Evolutionary conservation across 192 early-diverging fungal genomes (phyloP).

Genomic region (Glomus cerebriforme): DNA sequence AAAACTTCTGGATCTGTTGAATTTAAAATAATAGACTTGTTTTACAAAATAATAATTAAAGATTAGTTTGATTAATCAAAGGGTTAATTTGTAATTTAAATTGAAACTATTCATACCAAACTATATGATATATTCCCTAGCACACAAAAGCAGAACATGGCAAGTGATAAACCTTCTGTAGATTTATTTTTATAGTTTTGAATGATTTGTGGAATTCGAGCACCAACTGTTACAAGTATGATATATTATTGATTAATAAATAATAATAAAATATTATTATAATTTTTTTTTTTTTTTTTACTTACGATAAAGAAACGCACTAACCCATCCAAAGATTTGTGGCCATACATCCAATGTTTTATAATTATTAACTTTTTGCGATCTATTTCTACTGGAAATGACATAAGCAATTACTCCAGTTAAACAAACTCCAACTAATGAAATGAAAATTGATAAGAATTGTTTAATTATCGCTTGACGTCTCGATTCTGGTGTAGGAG

Average conservation of each 20-base stretch:
- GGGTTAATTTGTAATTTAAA: no score
- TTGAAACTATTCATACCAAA: conserved; percentile 38
- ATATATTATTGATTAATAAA: background rate
- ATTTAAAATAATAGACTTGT: conserved; percentile 73
- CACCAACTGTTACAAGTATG: conserved; percentile 42
- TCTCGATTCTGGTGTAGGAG: no score
- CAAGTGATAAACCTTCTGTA: conserved; percentile 77
- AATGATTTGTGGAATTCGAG: conserved; percentile 81
- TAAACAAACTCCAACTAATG: conserved; percentile 46
- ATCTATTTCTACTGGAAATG: background rate
- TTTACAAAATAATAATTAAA: background rate
- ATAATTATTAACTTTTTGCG: background rate
- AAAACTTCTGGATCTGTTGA: conserved; percentile 68
- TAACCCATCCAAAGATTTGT: conserved; percentile 73
- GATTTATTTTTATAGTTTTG: conserved; percentile 73
- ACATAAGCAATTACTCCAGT: background rate
- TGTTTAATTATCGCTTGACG: no score
- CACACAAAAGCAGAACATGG: conserved; percentile 83
- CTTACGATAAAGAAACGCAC: conserved; percentile 64
- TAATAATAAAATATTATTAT: background rate
- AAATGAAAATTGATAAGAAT: background rate
- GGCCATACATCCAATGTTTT: conserved; percentile 44
- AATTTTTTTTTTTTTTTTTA: no score
- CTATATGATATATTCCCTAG: conserved; percentile 71
- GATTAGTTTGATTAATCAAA: background rate